phyloP scores from a whole-genome alignment of 768 basidiomycete species.

The Russula sp. region DNA sequence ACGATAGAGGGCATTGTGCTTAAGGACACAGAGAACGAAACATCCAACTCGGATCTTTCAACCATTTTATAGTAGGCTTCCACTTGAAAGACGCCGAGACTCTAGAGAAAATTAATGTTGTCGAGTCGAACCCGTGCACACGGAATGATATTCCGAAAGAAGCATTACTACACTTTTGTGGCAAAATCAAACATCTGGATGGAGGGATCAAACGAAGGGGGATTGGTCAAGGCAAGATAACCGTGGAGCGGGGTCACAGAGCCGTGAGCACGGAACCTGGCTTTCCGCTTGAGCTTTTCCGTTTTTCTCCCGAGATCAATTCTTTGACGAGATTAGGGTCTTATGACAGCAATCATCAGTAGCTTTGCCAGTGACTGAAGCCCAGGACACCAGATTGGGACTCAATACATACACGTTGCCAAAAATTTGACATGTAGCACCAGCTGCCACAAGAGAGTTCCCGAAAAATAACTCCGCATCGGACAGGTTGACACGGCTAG shows the following conservation, averaged over 20 bases:
- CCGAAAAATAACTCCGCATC: neutral
- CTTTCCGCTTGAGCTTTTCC: conserved; percentile 5
- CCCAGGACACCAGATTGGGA: neutral
- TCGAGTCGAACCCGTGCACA: neutral
- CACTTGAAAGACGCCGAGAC: neutral
- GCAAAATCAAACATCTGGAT: neutral
- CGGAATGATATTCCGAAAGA: conserved; percentile 12
- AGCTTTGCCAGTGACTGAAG: neutral
- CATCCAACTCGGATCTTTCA: neutral
- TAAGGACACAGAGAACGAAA: neutral
- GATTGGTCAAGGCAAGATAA: neutral
- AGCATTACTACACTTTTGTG: neutral
- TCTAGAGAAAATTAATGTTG: neutral
- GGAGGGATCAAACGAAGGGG: neutral
- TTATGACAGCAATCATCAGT: neutral
- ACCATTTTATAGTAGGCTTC: conserved; percentile 3
- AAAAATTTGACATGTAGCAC: neutral
- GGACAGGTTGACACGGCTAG: neutral
- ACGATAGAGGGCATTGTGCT: conserved; percentile 18
- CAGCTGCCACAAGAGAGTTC: neutral
- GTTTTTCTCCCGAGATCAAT: conserved; percentile 5
- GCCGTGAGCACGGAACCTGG: neutral
- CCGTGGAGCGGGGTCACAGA: neutral
- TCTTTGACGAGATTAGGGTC: conserved; percentile 1
- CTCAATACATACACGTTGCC: neutral